Evolutionary conservation across 805 yeast species (phyloP), one percentile per base, ranked within the genome.

Genomic region (Nakazawaea holstii): DNA sequence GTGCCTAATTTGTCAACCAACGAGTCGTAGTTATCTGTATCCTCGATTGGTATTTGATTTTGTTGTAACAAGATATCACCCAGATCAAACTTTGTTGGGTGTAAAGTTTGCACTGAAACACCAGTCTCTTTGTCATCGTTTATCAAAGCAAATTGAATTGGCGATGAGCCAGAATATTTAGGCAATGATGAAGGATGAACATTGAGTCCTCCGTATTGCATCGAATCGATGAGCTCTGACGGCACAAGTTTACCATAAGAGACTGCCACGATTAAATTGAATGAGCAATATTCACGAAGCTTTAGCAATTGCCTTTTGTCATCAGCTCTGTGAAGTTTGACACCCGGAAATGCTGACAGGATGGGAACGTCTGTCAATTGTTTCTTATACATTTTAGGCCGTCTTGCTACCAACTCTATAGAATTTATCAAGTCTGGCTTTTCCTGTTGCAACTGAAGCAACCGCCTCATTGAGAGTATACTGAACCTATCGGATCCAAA

Each of bases 141-240:
- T 56, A 91, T 61, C 10, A 94, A 63, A 0, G 97, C 82, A 50
- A 79, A 73, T 52, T 92, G 98, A 4, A 94, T 66, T 0, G 99
- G 99, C 1, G 97, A 84, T 0, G 97, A 82, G 0, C 99, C 99
- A 2, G 89, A 77, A 55, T 87, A 79, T 40, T 66, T 68, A 0
- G 99, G 99, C 8, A 94, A 71, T 6, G 90, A 61, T 0, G 97
- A 89, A 0, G 99, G 99, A 61, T 94, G 99, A 1, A 94, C 89
- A 59, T 94, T 94, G 27, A 94, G 59, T 0, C 97, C 95, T 4
- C 91, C 89, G 57, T 62, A 79, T 10, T 62, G 61, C 17, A 82
- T 65, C 0, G 61, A 43, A 0, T 58, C 43, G 1, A 94, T 62
- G 53, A 89, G 79, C 1, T 61, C 49, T 0, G 65, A 66, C 0